Conservation (phyloP, 1,284 basidiomycete genomes). For the Cerrena zonata region DNA sequence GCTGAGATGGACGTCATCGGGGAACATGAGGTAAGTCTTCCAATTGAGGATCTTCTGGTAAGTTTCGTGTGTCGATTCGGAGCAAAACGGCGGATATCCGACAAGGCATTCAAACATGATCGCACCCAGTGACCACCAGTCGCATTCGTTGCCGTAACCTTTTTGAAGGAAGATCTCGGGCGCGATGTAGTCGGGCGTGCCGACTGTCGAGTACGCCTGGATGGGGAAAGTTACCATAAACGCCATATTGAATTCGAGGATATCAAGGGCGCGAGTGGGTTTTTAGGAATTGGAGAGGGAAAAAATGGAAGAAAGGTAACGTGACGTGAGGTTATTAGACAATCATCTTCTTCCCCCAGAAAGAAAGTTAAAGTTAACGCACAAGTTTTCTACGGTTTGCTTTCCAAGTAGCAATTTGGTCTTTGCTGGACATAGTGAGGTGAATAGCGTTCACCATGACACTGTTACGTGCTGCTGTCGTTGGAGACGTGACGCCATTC, state of each 20-base stretch:
- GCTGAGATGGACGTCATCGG: slow-evolving; percentile 92
- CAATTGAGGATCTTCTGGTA: slow-evolving; percentile 99
- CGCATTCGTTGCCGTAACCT: slow-evolving; percentile 96
- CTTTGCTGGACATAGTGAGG: slow-evolving; percentile 85
- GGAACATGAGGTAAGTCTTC: slow-evolving; percentile 86
- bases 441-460: slow-evolving; percentile 95
- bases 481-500: slow-evolving; percentile 37
- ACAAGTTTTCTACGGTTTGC: slow-evolving; percentile 94
- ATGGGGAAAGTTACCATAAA: slow-evolving; percentile 6
- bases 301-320: too few species aligned
- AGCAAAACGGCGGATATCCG: slow-evolving; percentile 96
- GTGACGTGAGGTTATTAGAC: background rate
- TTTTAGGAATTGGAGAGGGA: too few species aligned
- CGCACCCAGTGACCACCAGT: slow-evolving; percentile 96
- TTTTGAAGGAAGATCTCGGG: slow-evolving; percentile 97
- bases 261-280: too few species aligned
- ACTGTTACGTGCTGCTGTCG: slow-evolving; percentile 65
- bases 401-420: slow-evolving; percentile 98
- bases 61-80: slow-evolving; percentile 94
- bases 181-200: slow-evolving; percentile 98
- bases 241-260: background rate
- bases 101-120: slow-evolving; percentile 99
- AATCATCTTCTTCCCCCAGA: background rate
- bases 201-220: slow-evolving; percentile 95
- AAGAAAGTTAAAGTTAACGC: slow-evolving; percentile 23